Evolutionary conservation across 306 rosid species (phyloP), one percentile per base, ranked within the genome.

Genomic region (Boehmeria nivea): DNA sequence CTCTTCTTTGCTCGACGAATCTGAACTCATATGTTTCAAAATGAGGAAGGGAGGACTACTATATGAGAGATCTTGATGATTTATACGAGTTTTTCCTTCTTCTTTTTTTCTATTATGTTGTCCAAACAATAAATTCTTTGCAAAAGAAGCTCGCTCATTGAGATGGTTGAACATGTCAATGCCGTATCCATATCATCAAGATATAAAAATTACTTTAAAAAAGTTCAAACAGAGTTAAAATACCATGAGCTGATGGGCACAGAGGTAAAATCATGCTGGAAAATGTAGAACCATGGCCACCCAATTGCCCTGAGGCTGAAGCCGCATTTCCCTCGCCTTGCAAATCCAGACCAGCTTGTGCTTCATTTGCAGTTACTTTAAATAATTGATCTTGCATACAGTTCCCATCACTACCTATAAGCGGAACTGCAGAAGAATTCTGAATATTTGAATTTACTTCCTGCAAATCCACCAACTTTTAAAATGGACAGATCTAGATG

Each of bases 201-300:
- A 28, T 28, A 28, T 8, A 28, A 3, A 28, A 28, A 28, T 3
- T 28, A 28, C 34, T 3, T 28, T 8, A 28, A 28, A 28, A n/a
- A n/a, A n/a, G n/a, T n/a, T n/a, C n/a, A n/a, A 28, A 28, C 34
- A 28, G 8, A 28, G 8, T 28, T 28, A 68, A 57, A 63, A 44
- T 79, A 85, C 94, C 89, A 21, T 58, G 70, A 25, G 25, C 17
- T 51, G 74, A 48, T 54, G 51, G 64, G 65, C 51, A 64, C 50
- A 56, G 26, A 43, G 81, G 71, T 39, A 65, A 68, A 65, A 69
- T 39, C 49, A 58, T 72, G 56, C 69, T 72, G 62, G 69, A 33
- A 47, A 72, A 70, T 16, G 68, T 64, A 16, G 34, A 60, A 59
- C 74, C 83, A 33, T 51, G 73, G 65, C 63, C 74, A 57, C 67